Percentiles rank a stretch among this genome's conserved stretches.
phyloP scores from a whole-genome alignment of 768 basidiomycete genomes.

The Xerocomellus intermedius region DNA sequence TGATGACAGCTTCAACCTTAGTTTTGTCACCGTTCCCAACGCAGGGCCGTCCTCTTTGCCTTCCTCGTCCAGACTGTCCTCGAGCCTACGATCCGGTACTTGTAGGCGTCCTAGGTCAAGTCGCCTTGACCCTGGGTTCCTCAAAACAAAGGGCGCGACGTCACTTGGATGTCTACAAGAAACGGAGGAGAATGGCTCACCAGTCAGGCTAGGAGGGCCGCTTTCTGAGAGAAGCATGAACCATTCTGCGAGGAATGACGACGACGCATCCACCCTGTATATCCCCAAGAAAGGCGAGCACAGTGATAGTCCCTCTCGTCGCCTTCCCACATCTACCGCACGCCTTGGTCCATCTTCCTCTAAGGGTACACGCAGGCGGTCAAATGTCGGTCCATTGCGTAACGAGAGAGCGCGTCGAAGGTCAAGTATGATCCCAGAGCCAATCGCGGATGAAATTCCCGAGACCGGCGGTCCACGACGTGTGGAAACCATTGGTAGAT shows the following conservation, averaged over 20 bases:
- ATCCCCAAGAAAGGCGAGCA: conserved; percentile 37
- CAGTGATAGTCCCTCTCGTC: conserved; percentile 47
- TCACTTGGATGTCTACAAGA: conserved; percentile 66
- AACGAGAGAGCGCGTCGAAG: conserved; percentile 70
- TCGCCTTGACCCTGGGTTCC: conserved; percentile 68
- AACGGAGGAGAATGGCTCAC: conserved; percentile 60
- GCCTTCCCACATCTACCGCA: conserved; percentile 47
- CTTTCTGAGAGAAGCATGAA: conserved; percentile 73
- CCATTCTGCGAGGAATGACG: conserved; percentile 31
- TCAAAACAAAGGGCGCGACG: conserved; percentile 50
- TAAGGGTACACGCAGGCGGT: conserved; percentile 55
- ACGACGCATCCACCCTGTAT: conserved; percentile 21
- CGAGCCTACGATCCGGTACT: conserved; percentile 13
- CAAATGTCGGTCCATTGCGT: conserved; percentile 74
- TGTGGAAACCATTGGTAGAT: conserved; percentile 40
- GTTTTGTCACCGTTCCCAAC: conserved; percentile 38
- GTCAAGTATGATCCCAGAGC: conserved; percentile 79
- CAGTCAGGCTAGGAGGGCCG: conserved; percentile 34
- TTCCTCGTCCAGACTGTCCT: conserved; percentile 31
- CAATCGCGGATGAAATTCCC: conserved; percentile 37
- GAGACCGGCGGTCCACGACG: conserved; percentile 40
- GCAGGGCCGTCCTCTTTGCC: conserved; percentile 34
- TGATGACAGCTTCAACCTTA: conserved; percentile 69
- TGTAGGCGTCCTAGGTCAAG: conserved; percentile 56
- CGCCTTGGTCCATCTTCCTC: conserved; percentile 32